Evolutionary conservation across 345 rosid genomes (phyloP).

Genomic region (Anastatica hierochuntica): DNA sequence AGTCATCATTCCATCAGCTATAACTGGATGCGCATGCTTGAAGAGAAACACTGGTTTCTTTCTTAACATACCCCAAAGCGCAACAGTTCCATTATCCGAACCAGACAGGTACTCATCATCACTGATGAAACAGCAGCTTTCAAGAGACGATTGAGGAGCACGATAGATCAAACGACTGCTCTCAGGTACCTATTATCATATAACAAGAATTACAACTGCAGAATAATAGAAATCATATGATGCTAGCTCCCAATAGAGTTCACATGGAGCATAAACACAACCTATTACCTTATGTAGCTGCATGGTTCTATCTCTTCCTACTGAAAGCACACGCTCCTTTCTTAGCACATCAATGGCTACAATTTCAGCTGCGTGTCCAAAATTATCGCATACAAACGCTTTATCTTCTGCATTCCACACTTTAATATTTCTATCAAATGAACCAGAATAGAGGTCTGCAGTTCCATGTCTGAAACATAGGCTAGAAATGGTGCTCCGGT

Average conservation of each 20-base stretch:
- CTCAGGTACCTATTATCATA: slow-evolving; percentile 62
- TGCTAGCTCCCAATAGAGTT: not conserved
- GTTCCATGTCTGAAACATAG: slow-evolving; percentile 81
- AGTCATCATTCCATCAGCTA: slow-evolving; percentile 18
- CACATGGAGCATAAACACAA: not conserved
- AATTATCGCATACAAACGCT: slow-evolving; percentile 58
- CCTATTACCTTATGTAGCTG: slow-evolving; percentile 34
- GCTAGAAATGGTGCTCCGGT: slow-evolving; percentile 73
- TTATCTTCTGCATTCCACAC: slow-evolving; percentile 90
- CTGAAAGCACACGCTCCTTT: slow-evolving; percentile 69
- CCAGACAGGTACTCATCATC: slow-evolving; percentile 83
- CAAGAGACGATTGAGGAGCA: slow-evolving; percentile 74
- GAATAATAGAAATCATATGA: slow-evolving; percentile 1
- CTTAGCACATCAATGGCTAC: slow-evolving; percentile 61
- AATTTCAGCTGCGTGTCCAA: slow-evolving; percentile 85
- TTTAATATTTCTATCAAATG: slow-evolving; percentile 77
- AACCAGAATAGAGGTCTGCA: slow-evolving; percentile 90
- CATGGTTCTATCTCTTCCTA: slow-evolving; percentile 88
- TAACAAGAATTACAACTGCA: slow-evolving; percentile 15
- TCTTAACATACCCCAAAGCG: slow-evolving; percentile 54
- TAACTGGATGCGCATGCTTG: slow-evolving; percentile 64
- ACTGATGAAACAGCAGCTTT: slow-evolving; percentile 81
- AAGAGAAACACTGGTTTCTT: slow-evolving; percentile 70
- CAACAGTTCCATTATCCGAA: slow-evolving; percentile 88
- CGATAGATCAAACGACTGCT: slow-evolving; percentile 59